Conservation (phyloP, 805 yeast genomes). For the Metschnikowia kofuensis region DNA sequence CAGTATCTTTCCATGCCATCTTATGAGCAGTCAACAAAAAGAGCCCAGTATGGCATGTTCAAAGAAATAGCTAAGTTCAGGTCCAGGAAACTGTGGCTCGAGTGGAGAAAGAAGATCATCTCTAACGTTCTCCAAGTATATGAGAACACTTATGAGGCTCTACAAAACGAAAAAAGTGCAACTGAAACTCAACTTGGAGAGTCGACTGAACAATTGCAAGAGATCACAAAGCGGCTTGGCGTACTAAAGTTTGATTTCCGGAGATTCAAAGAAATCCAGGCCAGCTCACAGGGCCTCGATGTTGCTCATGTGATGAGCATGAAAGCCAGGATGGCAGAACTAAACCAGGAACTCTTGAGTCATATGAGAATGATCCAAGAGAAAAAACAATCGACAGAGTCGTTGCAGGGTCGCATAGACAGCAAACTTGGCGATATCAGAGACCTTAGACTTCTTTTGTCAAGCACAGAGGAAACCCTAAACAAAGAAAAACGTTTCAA, state of each 20-base stretch:
- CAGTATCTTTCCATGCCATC: conserved; percentile 44
- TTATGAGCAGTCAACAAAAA: conserved; percentile 39
- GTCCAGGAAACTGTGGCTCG: conserved; percentile 58
- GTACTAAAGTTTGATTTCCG: conserved; percentile 1
- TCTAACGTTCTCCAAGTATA: conserved; percentile 41
- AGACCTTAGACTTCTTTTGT: conserved; percentile 23
- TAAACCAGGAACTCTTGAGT: conserved; percentile 16
- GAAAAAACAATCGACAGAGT: conserved; percentile 8
- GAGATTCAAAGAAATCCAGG: conserved; percentile 17
- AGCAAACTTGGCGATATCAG: conserved; percentile 13
- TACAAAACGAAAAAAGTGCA: conserved; percentile 20
- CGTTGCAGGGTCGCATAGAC: conserved; percentile 11
- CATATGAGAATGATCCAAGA: conserved; percentile 15
- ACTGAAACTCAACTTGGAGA: conserved; percentile 2
- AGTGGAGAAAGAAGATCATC: conserved; percentile 56
- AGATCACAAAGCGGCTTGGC: conserved; percentile 16
- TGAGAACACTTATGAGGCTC: conserved; percentile 18
- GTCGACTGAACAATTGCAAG: too few relatives aligned
- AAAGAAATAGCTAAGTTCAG: conserved; percentile 51
- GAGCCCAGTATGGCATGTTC: conserved; percentile 46
- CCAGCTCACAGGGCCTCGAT: conserved; percentile 15
- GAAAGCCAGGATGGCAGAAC: conserved; percentile 13
- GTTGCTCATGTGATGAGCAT: conserved; percentile 13
- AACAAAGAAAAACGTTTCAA: conserved; percentile 13
- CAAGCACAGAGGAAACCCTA: conserved; percentile 3